Evolutionary conservation across 2,329 filamentous ascomycete species (phyloP).

Genomic region (Tolypocladium paradoxum): DNA sequence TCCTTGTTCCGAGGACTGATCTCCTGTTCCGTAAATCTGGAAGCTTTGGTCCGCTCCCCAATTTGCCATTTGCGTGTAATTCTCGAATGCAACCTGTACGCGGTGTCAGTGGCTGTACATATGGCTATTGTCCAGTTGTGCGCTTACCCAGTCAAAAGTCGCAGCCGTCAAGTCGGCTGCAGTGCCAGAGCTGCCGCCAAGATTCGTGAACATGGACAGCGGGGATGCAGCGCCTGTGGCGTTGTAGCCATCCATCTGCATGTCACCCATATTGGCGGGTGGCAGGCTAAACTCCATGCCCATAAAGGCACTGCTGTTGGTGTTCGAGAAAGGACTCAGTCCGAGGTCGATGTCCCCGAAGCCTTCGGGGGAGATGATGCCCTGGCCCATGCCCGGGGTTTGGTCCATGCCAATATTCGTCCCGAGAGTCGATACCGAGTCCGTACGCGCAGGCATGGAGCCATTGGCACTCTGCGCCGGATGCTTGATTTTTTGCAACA

Average conservation of each 20-base stretch:
- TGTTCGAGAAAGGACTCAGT: slow-evolving; percentile 20
- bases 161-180: slow-evolving; percentile 32
- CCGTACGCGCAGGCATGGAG: slow-evolving; percentile 7
- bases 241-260: slow-evolving; percentile 19
- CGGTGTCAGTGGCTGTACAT: slow-evolving; percentile 11
- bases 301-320: slow-evolving; percentile 29
- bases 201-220: slow-evolving; percentile 41
- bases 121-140: background rate
- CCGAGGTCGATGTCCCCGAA: slow-evolving; percentile 15
- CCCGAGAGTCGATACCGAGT: slow-evolving; percentile 17
- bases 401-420: slow-evolving; percentile 29
- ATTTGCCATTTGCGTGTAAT: slow-evolving; percentile 41
- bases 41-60: slow-evolving; percentile 43
- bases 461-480: slow-evolving; percentile 7
- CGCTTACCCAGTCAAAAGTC: slow-evolving; percentile 49
- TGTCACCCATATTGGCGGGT: slow-evolving; percentile 17
- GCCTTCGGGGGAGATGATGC: slow-evolving; percentile 13
- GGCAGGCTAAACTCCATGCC: slow-evolving; percentile 32
- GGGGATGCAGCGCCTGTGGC: slow-evolving; percentile 26
- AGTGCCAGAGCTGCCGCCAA: slow-evolving; percentile 18
- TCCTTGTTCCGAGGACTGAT: slow-evolving; percentile 14
- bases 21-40: slow-evolving; percentile 33
- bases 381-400: slow-evolving; percentile 14
- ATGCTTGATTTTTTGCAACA: slow-evolving; percentile 63
- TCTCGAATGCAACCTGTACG: slow-evolving; percentile 43